phyloP scores from a whole-genome alignment of 1,139 yeast species.

The Kurtzmaniella quercitrusa region DNA sequence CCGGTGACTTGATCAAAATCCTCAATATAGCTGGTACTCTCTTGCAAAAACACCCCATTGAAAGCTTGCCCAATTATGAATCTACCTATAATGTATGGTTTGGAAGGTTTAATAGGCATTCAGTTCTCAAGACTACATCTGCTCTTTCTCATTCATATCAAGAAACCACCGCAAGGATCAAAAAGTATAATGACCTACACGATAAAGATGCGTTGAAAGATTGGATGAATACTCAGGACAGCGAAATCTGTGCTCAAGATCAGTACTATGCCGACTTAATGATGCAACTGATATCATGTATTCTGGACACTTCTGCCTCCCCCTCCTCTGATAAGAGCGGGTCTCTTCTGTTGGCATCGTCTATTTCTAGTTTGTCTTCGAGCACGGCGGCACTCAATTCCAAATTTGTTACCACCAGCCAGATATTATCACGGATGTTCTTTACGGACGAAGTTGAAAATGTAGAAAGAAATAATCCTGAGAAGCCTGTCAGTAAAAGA shows the following conservation, averaged over 20 bases:
- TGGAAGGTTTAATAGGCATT: constrained; percentile 22
- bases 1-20: constrained; percentile 32
- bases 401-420: constrained; percentile 26
- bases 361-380: constrained; percentile 31
- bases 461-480: constrained; percentile 1
- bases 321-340: constrained; percentile 11
- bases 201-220: constrained; percentile 8
- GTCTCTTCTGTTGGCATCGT: constrained; percentile 33
- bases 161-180: not conserved
- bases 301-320: constrained; percentile 16
- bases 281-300: constrained; percentile 6
- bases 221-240: constrained; percentile 26
- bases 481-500: not conserved
- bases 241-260: constrained; percentile 24
- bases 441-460: constrained; percentile 13
- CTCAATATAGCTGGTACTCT: constrained; percentile 29
- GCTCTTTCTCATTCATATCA: constrained; percentile 5
- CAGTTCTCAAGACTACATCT: constrained; percentile 25
- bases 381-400: constrained; percentile 28
- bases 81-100: constrained; percentile 36
- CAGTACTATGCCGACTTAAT: constrained; percentile 19
- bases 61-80: constrained; percentile 16
- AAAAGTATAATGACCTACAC: not conserved
- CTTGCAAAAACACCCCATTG: constrained; percentile 25
- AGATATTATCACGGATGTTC: constrained; percentile 28